Conservation (phyloP, 2,329 filamentous ascomycete species). For the Pseudocercospora fijiensis region DNA sequence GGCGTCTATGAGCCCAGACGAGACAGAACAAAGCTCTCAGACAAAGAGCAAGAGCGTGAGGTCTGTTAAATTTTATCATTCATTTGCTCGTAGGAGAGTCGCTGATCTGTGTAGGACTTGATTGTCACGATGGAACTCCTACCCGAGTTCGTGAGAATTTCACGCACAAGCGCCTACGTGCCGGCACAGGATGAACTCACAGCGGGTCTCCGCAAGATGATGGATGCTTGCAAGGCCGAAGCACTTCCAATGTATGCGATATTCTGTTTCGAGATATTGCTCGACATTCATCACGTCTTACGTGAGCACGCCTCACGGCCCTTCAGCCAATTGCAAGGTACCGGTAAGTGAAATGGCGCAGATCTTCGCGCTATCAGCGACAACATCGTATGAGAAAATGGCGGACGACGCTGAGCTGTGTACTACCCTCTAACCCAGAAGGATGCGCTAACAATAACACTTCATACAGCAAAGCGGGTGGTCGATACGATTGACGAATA, state of each 20-base stretch:
- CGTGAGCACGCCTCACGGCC: not conserved
- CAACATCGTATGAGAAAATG: no score
- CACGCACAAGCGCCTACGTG: not conserved
- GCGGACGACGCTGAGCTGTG: no score
- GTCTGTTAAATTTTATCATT: no score
- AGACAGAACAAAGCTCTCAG: not conserved
- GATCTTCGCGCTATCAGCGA: no score
- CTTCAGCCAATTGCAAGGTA: not conserved
- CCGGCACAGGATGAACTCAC: not conserved
- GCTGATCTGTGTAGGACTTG: no score
- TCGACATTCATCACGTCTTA: not conserved
- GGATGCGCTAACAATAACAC: no score
- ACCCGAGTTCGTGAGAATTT: conserved; percentile 10
- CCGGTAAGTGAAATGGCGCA: no score
- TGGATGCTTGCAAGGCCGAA: not conserved
- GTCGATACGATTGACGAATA: no score
- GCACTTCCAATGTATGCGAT: not conserved
- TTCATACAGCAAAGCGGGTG: no score
- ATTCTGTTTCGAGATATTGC: not conserved
- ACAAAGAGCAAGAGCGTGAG: not conserved
- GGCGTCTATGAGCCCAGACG: conserved; percentile 8
- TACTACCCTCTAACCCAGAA: no score
- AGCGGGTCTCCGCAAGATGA: not conserved
- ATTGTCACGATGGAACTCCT: conserved; percentile 11
- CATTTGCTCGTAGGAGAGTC: no score